phyloP scores from a whole-genome alignment of 768 basidiomycete genomes.

The Suillus luteus region DNA sequence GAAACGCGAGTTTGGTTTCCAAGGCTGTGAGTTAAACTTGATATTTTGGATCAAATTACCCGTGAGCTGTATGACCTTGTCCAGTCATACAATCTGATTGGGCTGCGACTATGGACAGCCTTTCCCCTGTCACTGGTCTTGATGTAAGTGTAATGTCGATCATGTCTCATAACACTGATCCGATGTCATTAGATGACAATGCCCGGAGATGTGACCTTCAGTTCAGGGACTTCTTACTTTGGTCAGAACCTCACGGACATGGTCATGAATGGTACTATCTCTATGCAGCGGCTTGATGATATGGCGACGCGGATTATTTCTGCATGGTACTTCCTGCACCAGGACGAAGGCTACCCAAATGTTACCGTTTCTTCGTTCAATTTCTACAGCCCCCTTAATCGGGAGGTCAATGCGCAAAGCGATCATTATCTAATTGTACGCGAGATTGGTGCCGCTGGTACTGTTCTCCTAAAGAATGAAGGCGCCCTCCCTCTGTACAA shows the following conservation, averaged over 20 bases:
- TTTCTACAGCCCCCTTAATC: slow-evolving; percentile 32
- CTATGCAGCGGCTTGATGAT: slow-evolving; percentile 61
- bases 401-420: slow-evolving; percentile 57
- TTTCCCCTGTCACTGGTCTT: slow-evolving; percentile 59
- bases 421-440: slow-evolving; percentile 53
- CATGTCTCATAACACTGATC: background rate
- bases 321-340: slow-evolving; percentile 50
- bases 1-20: slow-evolving; percentile 68
- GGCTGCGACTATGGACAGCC: slow-evolving; percentile 52
- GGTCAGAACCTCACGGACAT: slow-evolving; percentile 59
- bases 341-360: slow-evolving; percentile 32
- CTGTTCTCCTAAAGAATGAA: slow-evolving; percentile 70
- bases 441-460: slow-evolving; percentile 66
- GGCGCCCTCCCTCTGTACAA: slow-evolving; percentile 60
- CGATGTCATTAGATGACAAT: slow-evolving; percentile 58
- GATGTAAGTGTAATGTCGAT: slow-evolving; percentile 45
- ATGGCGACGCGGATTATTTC: slow-evolving; percentile 74
- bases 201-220: slow-evolving; percentile 59
- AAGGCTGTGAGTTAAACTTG: slow-evolving; percentile 47
- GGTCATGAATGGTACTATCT: slow-evolving; percentile 62
- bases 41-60: background rate
- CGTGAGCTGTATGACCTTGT: slow-evolving; percentile 4
- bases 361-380: slow-evolving; percentile 32
- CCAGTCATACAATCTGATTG: slow-evolving; percentile 61
- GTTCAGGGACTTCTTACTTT: slow-evolving; percentile 49